Conservation (phyloP, 2,329 filamentous ascomycete genomes). For the Colletotrichum sansevieriae region DNA sequence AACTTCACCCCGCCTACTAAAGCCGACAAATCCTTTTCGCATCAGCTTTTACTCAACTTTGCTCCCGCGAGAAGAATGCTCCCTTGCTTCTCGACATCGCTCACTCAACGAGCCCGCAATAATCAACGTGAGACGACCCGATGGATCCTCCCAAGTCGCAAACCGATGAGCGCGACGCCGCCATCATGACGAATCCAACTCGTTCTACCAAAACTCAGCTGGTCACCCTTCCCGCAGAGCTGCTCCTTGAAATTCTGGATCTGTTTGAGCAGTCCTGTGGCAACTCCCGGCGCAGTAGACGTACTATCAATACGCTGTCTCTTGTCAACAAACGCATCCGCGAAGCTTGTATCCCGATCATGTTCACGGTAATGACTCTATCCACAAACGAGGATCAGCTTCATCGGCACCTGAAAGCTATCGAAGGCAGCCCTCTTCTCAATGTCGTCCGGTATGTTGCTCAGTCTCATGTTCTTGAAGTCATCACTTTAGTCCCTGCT, state of each 20-base stretch:
- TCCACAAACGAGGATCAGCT: not conserved
- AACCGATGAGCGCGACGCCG: too few relatives aligned
- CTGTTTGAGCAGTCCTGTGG: not conserved
- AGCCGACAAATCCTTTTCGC: too few relatives aligned
- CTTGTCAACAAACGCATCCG: not conserved
- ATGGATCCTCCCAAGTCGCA: too few relatives aligned
- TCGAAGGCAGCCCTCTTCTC: not conserved
- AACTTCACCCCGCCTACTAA: too few relatives aligned
- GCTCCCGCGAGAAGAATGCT: too few relatives aligned
- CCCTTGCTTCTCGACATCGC: too few relatives aligned
- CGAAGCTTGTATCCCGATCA: not conserved
- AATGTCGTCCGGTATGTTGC: not conserved
- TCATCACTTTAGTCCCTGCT: too few relatives aligned
- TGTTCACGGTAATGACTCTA: not conserved
- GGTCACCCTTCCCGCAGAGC: not conserved
- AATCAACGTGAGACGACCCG: too few relatives aligned
- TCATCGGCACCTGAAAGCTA: not conserved
- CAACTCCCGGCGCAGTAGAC: too few relatives aligned
- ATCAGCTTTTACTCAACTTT: too few relatives aligned
- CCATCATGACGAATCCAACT: too few relatives aligned
- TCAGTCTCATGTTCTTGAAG: accelerated
- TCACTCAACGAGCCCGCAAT: too few relatives aligned
- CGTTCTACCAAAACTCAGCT: not conserved
- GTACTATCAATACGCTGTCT: not conserved
- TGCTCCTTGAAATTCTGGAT: not conserved